These are phyloP conservation scores for Penicillium sp. DNA, from an alignment of 2,329 filamentous ascomycete species.

Conservation along the genomic window DNA sequence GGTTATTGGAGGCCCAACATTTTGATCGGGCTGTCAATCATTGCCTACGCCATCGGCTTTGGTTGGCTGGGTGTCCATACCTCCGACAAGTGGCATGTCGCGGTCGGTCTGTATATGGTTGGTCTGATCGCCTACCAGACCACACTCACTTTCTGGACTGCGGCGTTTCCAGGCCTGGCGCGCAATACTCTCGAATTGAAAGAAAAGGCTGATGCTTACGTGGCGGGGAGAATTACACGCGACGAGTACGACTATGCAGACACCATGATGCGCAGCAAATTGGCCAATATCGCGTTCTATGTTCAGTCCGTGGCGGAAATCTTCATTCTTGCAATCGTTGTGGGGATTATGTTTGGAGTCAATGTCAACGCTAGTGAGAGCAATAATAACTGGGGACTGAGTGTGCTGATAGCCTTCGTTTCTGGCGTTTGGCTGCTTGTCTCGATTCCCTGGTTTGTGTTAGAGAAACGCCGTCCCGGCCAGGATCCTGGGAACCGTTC, in stretches of 20 bases:
- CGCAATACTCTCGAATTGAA: constrained; percentile 55
- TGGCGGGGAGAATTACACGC: constrained; percentile 54
- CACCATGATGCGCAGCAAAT: constrained; percentile 61
- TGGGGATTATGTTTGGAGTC: constrained; percentile 63
- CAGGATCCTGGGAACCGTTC: constrained; percentile 50
- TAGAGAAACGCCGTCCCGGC: constrained; percentile 64
- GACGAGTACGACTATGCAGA: constrained; percentile 62
- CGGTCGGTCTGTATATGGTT: constrained; percentile 63
- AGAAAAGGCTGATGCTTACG: constrained; percentile 50
- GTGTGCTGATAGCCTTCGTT: constrained; percentile 64
- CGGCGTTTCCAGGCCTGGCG: constrained; percentile 60
- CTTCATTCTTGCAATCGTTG: constrained; percentile 62
- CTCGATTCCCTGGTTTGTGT: constrained; percentile 65
- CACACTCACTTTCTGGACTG: constrained; percentile 67
- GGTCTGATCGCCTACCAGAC: constrained; percentile 67
- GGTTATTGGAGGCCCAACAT: constrained; percentile 64
- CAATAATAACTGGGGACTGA: constrained; percentile 67
- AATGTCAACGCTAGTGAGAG: constrained; percentile 58
- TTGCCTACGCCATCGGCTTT: constrained; percentile 65
- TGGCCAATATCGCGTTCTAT: constrained; percentile 65
- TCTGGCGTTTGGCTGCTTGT: constrained; percentile 64
- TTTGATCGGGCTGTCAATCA: constrained; percentile 58
- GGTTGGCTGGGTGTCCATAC: constrained; percentile 66
- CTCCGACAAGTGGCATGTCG: constrained; percentile 59
- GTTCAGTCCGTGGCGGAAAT: constrained; percentile 63